phyloP scores from a whole-genome alignment of 495 filamentous ascomycete genomes.

The Physcia stellaris region DNA sequence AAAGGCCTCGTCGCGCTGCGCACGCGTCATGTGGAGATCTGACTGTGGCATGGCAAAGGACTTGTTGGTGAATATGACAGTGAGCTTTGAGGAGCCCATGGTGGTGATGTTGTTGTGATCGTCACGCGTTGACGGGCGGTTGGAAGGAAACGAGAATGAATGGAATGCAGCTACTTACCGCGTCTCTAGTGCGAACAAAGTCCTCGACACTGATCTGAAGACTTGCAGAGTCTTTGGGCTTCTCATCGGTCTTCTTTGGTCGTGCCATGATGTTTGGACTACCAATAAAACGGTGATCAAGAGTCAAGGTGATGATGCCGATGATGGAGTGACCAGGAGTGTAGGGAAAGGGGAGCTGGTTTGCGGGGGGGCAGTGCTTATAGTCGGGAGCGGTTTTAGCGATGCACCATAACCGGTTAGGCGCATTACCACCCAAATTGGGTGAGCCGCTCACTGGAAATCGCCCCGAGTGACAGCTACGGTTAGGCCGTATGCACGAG shows the following conservation, averaged over 20 bases:
- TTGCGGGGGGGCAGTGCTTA: no score
- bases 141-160: conserved; percentile 13
- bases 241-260: conserved; percentile 34
- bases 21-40: conserved; percentile 4
- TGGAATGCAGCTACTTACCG: conserved; percentile 33
- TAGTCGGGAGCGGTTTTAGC: no score
- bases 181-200: conserved; percentile 49
- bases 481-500: no score
- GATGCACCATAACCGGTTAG: no score
- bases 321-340: no score
- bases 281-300: no score
- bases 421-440: no score
- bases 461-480: no score
- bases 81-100: not conserved
- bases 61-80: not conserved
- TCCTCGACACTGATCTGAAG: conserved; percentile 42
- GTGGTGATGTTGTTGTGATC: conserved; percentile 15
- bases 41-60: not conserved
- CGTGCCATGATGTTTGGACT: conserved; percentile 29
- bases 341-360: no score
- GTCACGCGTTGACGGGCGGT: conserved; percentile 5
- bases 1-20: conserved; percentile 7
- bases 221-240: conserved; percentile 23
- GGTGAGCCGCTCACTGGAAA: no score
- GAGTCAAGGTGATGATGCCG: no score